These are phyloP conservation scores for Heritiera littoralis DNA, from an alignment of 345 rosid species.

Conservation along the genomic window DNA sequence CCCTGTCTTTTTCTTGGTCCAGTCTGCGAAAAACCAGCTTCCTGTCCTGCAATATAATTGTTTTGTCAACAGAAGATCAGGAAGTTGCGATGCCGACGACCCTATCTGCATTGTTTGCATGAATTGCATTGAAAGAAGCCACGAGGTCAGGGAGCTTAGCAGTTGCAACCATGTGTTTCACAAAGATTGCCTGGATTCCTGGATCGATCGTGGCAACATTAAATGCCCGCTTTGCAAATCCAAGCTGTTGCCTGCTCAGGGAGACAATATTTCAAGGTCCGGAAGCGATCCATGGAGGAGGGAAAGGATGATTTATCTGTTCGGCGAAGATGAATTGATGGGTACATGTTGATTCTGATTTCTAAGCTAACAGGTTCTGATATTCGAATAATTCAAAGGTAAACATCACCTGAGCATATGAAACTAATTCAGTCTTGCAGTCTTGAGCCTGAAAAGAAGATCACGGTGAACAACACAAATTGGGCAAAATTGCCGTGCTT, in stretches of 20 bases:
- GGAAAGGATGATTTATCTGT: slow-evolving; percentile 11
- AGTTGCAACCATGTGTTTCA: background rate
- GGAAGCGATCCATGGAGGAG: background rate
- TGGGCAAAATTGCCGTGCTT: background rate
- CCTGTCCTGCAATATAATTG: background rate
- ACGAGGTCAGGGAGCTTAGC: slow-evolving; percentile 1
- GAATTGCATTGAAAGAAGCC: background rate
- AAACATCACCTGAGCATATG: background rate
- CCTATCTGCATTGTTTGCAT: slow-evolving; percentile 2
- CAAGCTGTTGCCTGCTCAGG: background rate
- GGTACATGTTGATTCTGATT: background rate
- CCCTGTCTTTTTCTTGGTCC: background rate
- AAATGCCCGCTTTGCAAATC: slow-evolving; percentile 13
- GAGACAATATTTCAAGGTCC: background rate
- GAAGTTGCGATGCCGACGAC: background rate
- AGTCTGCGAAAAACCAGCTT: background rate
- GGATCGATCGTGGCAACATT: background rate
- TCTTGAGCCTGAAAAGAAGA: slow-evolving; percentile 18
- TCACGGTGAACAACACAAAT: background rate
- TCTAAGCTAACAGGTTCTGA: background rate
- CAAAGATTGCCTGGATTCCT: background rate
- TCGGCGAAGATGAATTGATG: slow-evolving; percentile 2
- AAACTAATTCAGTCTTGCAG: background rate
- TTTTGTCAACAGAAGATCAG: background rate
- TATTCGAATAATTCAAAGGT: background rate